Evolutionary conservation across 106 monocot genomes (phyloP), one percentile per base, ranked within the genome.

Genomic region (Allium fistulosum): DNA sequence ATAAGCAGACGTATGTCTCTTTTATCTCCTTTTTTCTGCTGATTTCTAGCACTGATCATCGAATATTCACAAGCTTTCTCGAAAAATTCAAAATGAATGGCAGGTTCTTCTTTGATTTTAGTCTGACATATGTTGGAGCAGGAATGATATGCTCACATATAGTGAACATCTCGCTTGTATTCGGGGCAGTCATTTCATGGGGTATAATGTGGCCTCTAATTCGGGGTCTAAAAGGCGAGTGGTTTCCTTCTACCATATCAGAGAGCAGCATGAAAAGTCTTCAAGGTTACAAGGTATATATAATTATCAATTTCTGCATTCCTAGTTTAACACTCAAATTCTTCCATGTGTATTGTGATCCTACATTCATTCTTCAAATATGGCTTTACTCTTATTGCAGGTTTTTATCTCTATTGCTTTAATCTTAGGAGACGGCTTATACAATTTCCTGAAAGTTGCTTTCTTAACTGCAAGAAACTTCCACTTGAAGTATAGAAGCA

Each of bases 141-240:
- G 90, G 94, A 61, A 94, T 94, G 94, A 94, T 94, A 26, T 94
- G 94, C 71, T 86, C 94, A 6, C 80, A 94, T 53, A 73, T 94
- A 62, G 94, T 94, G 27, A 94, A 94, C 62, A 63, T 90, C 37
- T 94, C 94, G 9, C 75, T 90, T 58, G 84, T 94, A 8, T 62
- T 90, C 4, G 94, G 94, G 27, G 90, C 71, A 10, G 87, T 94
- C 53, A 26, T 90, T 45, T 94, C 94, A 53, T 94, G 87, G 90
- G 94, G 94, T 13, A 47, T 94, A 47, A 90, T 94, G 90, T 94
- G 90, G 94, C 94, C 94, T 56, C 78, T 94, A 9, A 85, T 94
- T 14, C 67, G 66, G 14, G 76, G 80, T 14, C 72, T 74, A 22
- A 77, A 81, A 27, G 94, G 94, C 6, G 65, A 69, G 46, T 94